Evolutionary conservation across 108 stramenopile genomes (phyloP).

Genomic region (Tribonema minus): DNA sequence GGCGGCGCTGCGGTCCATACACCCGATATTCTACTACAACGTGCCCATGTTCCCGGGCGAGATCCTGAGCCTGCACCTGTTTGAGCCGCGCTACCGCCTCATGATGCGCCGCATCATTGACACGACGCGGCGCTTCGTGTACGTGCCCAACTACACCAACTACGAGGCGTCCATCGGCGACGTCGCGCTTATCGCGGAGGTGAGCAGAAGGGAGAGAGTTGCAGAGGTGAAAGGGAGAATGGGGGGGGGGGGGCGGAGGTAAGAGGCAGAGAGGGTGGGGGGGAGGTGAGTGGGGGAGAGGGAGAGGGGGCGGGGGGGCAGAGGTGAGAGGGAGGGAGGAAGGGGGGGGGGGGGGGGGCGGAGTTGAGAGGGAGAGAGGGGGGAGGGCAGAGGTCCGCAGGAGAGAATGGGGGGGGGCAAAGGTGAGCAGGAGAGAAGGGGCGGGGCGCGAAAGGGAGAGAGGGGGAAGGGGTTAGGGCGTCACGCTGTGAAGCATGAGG

Average conservation of each 20-base stretch:
- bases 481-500: too few relatives aligned
- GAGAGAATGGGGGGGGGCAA: too few relatives aligned
- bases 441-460: too few relatives aligned
- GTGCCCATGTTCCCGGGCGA: conserved; percentile 51
- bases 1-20: conserved; percentile 13
- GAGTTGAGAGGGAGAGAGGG: too few relatives aligned
- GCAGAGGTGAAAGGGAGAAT: neutral
- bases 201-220: neutral
- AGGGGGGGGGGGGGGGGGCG: neutral
- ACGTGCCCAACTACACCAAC: conserved; percentile 41
- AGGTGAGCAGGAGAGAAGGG: too few relatives aligned
- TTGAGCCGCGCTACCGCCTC: conserved; percentile 52
- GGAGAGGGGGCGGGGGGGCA: neutral
- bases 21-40: conserved; percentile 53
- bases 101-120: conserved; percentile 51
- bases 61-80: conserved; percentile 43
- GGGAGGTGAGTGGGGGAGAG: too few relatives aligned
- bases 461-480: too few relatives aligned
- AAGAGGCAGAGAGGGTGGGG: too few relatives aligned
- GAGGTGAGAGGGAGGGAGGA: neutral
- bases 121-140: conserved; percentile 39
- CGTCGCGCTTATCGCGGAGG: conserved; percentile 34
- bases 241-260: too few relatives aligned
- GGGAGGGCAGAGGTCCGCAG: too few relatives aligned
- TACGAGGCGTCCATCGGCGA: conserved; percentile 29